A percentile compares a stretch with the other conserved stretches of the same genome.
phyloP scores from a whole-genome alignment of 306 rosid species.

The Spatholobus suberectus region DNA sequence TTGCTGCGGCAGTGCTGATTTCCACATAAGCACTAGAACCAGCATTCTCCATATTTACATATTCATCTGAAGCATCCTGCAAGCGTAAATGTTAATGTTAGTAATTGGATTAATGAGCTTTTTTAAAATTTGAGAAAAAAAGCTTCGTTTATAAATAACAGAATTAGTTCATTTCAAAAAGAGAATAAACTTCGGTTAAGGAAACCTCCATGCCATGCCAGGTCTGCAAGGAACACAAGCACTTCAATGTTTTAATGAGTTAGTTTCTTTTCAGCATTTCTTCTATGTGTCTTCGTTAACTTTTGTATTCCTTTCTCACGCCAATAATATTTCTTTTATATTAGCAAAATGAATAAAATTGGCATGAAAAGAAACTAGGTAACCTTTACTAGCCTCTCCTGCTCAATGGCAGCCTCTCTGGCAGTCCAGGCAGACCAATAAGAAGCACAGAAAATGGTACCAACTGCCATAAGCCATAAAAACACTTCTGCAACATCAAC shows the following conservation, averaged over 20 bases:
- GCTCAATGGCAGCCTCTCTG: constrained; percentile 77
- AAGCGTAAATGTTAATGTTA: constrained; percentile 18
- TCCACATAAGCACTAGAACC: constrained; percentile 81
- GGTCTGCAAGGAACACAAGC: background rate
- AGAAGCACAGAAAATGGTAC: constrained; percentile 86
- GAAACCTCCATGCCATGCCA: background rate
- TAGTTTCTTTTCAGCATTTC: background rate
- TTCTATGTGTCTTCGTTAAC: background rate
- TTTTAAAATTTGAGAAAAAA: constrained; percentile 22
- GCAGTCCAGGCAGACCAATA: constrained; percentile 97
- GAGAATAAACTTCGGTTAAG: background rate
- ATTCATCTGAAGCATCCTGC: constrained; percentile 85
- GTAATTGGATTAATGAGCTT: constrained; percentile 5
- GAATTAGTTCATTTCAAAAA: constrained; percentile 1
- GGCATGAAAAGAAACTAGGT: constrained; percentile 26
- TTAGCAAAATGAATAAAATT: background rate
- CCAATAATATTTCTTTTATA: constrained; percentile 1
- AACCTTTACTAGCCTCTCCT: constrained; percentile 87
- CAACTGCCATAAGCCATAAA: constrained; percentile 98
- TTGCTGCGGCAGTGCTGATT: constrained; percentile 75
- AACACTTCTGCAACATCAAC: constrained; percentile 96
- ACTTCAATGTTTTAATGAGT: background rate
- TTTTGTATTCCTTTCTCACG: background rate
- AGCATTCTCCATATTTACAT: constrained; percentile 51
- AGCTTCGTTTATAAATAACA: constrained; percentile 8